These are phyloP conservation scores for Leccinum longicurvipes DNA, from an alignment of 768 basidiomycete species.

Conservation along the genomic window DNA sequence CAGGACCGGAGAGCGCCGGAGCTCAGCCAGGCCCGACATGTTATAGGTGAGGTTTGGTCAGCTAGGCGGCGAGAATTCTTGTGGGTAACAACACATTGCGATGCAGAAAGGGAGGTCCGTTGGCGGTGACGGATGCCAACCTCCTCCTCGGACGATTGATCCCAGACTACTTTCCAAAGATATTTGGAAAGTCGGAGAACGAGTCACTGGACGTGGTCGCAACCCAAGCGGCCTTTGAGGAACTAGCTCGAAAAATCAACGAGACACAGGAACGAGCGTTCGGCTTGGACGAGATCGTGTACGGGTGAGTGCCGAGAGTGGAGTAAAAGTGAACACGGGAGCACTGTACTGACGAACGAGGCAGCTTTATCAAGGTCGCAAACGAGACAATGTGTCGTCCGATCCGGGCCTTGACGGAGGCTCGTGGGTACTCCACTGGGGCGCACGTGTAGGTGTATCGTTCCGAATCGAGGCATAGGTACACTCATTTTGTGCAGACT, in stretches of 20 bases:
- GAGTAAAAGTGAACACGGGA: too few relatives aligned
- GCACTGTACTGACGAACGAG: not conserved
- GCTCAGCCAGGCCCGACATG: slow-evolving; percentile 93
- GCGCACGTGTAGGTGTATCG: slow-evolving; percentile 56
- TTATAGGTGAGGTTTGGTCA: slow-evolving; percentile 55
- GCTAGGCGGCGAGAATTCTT: not conserved
- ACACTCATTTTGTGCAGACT: slow-evolving; percentile 41
- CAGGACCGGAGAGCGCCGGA: slow-evolving; percentile 91
- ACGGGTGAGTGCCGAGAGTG: slow-evolving; percentile 53
- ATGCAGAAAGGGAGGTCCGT: slow-evolving; percentile 79
- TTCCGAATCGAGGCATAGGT: not conserved
- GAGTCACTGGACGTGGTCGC: slow-evolving; percentile 80
- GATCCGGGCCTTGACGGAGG: slow-evolving; percentile 88
- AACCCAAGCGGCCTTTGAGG: slow-evolving; percentile 62
- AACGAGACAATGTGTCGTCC: slow-evolving; percentile 97
- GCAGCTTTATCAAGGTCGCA: slow-evolving; percentile 90
- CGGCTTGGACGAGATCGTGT: slow-evolving; percentile 80
- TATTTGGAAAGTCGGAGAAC: slow-evolving; percentile 87
- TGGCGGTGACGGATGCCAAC: slow-evolving; percentile 94
- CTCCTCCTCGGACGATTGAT: slow-evolving; percentile 84
- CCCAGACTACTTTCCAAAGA: slow-evolving; percentile 91
- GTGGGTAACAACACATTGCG: not conserved
- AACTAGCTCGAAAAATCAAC: slow-evolving; percentile 69
- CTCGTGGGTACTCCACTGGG: slow-evolving; percentile 77
- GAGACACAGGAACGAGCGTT: slow-evolving; percentile 55